Percentiles rank a stretch among this genome's conserved stretches.
Conservation (phyloP, 805 yeast genomes). For the Yarrowia osloensis region DNA sequence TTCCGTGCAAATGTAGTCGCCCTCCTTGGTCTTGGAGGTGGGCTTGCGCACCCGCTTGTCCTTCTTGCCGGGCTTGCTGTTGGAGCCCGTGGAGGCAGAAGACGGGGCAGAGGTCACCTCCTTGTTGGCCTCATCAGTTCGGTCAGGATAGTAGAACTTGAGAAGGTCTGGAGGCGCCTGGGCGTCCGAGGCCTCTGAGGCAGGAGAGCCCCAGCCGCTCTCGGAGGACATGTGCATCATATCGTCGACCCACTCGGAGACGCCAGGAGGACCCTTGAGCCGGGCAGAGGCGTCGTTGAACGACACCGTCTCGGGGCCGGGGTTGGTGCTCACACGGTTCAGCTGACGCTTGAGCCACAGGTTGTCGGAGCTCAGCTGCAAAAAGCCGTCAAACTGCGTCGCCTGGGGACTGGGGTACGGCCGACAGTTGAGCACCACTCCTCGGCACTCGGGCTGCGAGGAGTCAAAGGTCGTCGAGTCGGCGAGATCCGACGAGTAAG, state of each 20-base stretch:
- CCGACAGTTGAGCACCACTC: constrained; percentile 17
- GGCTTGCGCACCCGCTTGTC: constrained; percentile 20
- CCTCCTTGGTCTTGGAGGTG: constrained; percentile 15
- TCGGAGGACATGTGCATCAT: constrained; percentile 20
- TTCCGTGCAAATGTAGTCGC: constrained; percentile 53
- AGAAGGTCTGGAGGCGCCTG: neutral
- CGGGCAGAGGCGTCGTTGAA: constrained; percentile 10
- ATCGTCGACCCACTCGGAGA: constrained; percentile 22
- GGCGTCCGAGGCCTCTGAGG: neutral
- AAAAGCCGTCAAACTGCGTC: constrained; percentile 15
- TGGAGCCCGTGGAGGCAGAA: neutral
- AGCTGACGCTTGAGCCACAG: constrained; percentile 25
- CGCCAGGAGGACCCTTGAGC: constrained; percentile 19
- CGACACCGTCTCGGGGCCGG: neutral
- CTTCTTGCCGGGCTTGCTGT: neutral
- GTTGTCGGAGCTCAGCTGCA: constrained; percentile 19
- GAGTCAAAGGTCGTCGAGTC: neutral
- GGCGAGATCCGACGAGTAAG: constrained; percentile 12
- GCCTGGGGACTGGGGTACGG: constrained; percentile 18
- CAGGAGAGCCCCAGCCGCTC: constrained; percentile 20
- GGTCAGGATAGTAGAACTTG: constrained; percentile 22
- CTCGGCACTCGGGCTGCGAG: constrained; percentile 10
- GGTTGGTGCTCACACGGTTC: constrained; percentile 6
- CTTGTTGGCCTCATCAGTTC: neutral
- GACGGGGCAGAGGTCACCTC: neutral